Base-by-base conservation (phyloP, 164 flowering plant species). In the Vitis rotundifolia region DNA sequence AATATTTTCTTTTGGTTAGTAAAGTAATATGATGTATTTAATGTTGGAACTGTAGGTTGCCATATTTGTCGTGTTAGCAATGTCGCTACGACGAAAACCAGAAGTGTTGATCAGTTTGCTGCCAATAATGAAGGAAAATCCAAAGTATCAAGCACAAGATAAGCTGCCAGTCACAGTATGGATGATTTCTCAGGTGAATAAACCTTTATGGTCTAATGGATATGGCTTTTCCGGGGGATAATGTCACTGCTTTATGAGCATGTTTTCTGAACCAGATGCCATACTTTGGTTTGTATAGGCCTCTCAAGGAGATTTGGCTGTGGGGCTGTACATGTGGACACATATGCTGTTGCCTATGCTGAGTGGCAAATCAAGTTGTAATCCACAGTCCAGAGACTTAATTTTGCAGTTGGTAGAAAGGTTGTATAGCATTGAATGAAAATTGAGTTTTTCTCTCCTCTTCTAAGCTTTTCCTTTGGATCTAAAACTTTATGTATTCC, bases 121-220 rank as follows among this genome's bases (percentile, higher is more conserved):
- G 74, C 88, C 93, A 54, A 76, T 18, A 15, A 26, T 93, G 78
- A 87, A 77, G 76, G 92, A 89, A 51, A 82, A 81, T 63, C 49
- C 86, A 28, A 92, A 88, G 71, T 88, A 90, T 81, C 90, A 86
- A 73, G 97, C 96, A 63, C 99, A 90, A 73, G 97, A 95, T 78
- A 92, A 91, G 77, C 92, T 95, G 71, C 90, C 97, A 47, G 80
- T 95, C 48, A 72, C 77, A 8, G 70, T 82, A n/a, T 95, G 99
- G 99, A 70, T 89, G 82, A 77, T 87, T 68, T 69, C 82, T 75
- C 99, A 95, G 97, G 99, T 93, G 67, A 37, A 37, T 37, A 37
- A 3, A 37, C 44, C 44, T 37, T 3, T 37, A 37, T 37, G 3
- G 44, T 37, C 6, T 37, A 37, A 37, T 37, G 44, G 44, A 37